Conservation (phyloP, 768 basidiomycete genomes). For the Tulasnella sp. region DNA sequence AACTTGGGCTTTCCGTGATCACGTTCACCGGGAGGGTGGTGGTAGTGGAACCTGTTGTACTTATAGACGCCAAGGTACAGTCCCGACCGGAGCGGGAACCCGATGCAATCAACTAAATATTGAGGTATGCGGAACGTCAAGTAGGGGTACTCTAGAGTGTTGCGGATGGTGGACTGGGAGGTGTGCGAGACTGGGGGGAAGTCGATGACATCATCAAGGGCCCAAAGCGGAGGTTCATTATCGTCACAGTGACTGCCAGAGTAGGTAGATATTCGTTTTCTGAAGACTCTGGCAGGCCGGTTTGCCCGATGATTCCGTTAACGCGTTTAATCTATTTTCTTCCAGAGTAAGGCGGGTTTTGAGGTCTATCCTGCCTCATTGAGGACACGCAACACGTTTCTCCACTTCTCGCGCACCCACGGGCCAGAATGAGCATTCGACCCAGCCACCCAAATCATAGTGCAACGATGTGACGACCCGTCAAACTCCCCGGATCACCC, state of each 20-base stretch:
- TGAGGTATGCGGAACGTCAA: too few relatives aligned
- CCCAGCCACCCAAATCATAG: neutral
- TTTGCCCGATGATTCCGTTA: neutral
- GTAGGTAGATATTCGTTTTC: neutral
- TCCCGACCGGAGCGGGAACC: too few relatives aligned
- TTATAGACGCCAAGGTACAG: too few relatives aligned
- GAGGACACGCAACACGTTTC: neutral
- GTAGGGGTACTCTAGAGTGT: too few relatives aligned
- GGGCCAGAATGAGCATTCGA: neutral
- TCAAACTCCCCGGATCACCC: neutral
- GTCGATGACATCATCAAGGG: too few relatives aligned
- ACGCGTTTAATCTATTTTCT: neutral
- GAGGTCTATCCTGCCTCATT: neutral
- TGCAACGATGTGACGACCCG: neutral
- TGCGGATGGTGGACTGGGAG: too few relatives aligned
- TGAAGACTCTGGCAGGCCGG: neutral
- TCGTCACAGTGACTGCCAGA: neutral
- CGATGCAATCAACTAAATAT: too few relatives aligned
- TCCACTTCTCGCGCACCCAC: neutral
- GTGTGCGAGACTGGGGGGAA: neutral
- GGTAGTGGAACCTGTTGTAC: too few relatives aligned
- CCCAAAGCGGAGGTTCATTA: neutral
- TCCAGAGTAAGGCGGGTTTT: neutral
- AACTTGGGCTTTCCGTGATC: neutral
- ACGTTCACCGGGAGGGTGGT: neutral